phyloP scores from a whole-genome alignment of 441 rosid genomes.

The Flueggea neowawraea region DNA sequence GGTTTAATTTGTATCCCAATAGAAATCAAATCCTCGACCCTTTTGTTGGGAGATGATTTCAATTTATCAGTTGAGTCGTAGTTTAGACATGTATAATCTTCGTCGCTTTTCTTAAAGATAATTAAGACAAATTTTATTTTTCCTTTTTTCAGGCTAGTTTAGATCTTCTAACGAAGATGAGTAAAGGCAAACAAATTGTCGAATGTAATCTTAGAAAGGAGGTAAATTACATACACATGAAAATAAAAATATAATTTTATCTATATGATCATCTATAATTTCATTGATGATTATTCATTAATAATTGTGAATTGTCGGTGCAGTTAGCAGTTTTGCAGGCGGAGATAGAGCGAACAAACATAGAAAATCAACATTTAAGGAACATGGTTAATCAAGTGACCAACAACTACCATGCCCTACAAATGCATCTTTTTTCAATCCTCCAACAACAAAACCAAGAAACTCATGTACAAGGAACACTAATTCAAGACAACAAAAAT shows the following conservation, averaged over 20 bases:
- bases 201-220: conserved; percentile 39
- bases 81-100: too few relatives aligned
- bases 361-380: conserved; percentile 60
- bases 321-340: conserved; percentile 53
- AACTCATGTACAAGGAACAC: conserved; percentile 14
- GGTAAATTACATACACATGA: conserved; percentile 25
- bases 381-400: conserved; percentile 52
- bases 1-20: too few relatives aligned
- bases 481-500: conserved; percentile 23
- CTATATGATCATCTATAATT: too few relatives aligned
- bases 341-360: conserved; percentile 46
- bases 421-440: conserved; percentile 47
- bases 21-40: too few relatives aligned
- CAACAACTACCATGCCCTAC: conserved; percentile 47
- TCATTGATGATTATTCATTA: too few relatives aligned
- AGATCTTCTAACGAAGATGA: conserved; percentile 45
- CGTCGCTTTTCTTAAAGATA: too few relatives aligned
- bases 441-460: conserved; percentile 45
- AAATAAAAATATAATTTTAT: too few relatives aligned
- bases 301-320: background rate
- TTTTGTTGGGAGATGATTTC: too few relatives aligned
- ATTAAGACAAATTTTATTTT: background rate
- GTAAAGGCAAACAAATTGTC: conserved; percentile 56
- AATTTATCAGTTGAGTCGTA: too few relatives aligned
- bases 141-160: conserved; percentile 50